Percentiles rank a stretch among this genome's conserved stretches.
phyloP scores from a whole-genome alignment of 139 green algal genomes.

The Chlamydomonas incerta region DNA sequence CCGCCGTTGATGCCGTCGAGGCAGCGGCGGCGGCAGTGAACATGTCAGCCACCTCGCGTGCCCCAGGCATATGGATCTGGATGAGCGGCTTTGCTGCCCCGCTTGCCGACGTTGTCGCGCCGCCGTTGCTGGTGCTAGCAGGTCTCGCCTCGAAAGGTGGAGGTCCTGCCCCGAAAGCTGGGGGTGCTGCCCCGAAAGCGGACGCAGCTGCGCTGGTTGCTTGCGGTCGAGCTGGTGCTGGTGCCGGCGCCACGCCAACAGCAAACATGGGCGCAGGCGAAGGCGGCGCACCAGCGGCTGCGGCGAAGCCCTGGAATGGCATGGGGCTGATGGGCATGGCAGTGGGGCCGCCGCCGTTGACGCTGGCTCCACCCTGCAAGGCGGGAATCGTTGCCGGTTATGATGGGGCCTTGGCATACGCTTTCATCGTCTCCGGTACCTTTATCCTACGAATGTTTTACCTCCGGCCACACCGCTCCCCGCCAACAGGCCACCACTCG shows the following conservation, averaged over 20 bases:
- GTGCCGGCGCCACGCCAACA: background rate
- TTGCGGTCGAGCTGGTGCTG: background rate
- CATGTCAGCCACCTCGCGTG: constrained; percentile 17
- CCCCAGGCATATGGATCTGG: constrained; percentile 22
- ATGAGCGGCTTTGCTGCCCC: background rate
- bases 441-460: no score
- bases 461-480: no score
- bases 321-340: background rate
- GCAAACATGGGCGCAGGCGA: background rate
- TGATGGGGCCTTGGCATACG: no score
- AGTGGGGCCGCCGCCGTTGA: background rate
- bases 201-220: background rate
- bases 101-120: background rate
- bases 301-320: constrained; percentile 13
- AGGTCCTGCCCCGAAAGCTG: background rate
- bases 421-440: no score
- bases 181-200: no score
- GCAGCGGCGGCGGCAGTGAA: background rate
- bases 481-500: no score
- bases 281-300: background rate
- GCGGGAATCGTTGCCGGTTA: no score
- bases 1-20: background rate
- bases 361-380: background rate
- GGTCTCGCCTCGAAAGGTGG: background rate
- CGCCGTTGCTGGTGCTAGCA: background rate